Base-by-base conservation (phyloP, 805 yeast species). In the Sugiyamaella marilandica region DNA sequence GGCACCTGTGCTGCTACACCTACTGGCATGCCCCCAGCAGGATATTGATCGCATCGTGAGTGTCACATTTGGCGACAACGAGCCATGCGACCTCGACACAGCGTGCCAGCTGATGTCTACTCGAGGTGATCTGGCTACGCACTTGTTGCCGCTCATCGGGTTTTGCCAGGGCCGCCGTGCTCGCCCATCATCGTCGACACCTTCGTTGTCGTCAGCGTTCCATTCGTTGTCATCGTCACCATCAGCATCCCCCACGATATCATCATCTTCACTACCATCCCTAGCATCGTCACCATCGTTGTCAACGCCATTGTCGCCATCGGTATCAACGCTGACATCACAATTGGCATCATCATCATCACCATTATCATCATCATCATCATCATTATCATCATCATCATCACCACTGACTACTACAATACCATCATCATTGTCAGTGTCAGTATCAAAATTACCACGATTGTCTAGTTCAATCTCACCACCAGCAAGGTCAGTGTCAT, bases 1-100 rank as follows among this genome's bases (percentile, higher is more conserved):
- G 3, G 79, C 85, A 14, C 74, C 74, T 48, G 83, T 62, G 10
- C 55, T 72, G 11, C 57, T 72, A 16, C 57, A 59, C n/a, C 50
- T 59, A 11, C 52, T 72, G 32, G 56, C 60, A n/a, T 62, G 65
- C 10, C 55, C 59, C 5, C 65, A 64, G 43, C 32, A 45, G 10
- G 61, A 60, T 19, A 56, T 65, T 19, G 59, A 62, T 26, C 58
- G 70, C 8, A 59, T 66, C 1, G 50, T 57, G 11, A 31, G 43
- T 10, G 43, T 45, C 24, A 45, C 61, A n/a, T 48, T 56, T 32
- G 19, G 21, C 5, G 41, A 32, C 4, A 29, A n/a, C 26, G 36
- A 34, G 33, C 37, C 18, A 21, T 45, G 49, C 36, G 31, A 32
- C 16, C n/a, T 45, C 14, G 32, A 14, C 7, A 47, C 53, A 1